phyloP scores from a whole-genome alignment of 139 green algal species.

The Micromonas commoda region DNA sequence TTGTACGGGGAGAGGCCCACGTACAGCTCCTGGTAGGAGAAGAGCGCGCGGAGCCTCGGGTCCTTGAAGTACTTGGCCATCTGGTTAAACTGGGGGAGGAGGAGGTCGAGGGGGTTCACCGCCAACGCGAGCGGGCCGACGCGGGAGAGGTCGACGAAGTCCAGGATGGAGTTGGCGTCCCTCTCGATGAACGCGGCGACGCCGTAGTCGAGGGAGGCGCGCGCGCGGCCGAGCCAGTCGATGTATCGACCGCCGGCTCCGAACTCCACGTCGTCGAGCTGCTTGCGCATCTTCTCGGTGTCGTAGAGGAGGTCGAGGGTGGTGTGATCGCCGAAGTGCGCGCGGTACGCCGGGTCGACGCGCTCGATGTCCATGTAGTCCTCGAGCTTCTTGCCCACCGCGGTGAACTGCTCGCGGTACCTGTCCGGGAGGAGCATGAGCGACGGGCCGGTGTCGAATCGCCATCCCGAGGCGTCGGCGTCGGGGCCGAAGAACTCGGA shows the following conservation, averaged over 20 bases:
- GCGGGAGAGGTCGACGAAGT: slow-evolving; percentile 14
- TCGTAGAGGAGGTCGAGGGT: slow-evolving; percentile 73
- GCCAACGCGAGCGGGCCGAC: slow-evolving; percentile 17
- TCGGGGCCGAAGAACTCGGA: slow-evolving; percentile 27
- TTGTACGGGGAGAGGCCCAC: slow-evolving; percentile 72
- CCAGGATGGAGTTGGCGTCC: slow-evolving; percentile 42
- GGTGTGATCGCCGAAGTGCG: slow-evolving; percentile 53
- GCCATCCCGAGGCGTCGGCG: slow-evolving; percentile 34
- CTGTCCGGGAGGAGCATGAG: slow-evolving; percentile 68
- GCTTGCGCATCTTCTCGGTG: slow-evolving; percentile 57
- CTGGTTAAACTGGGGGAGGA: slow-evolving; percentile 56
- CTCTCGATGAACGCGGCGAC: slow-evolving; percentile 63
- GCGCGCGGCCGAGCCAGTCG: slow-evolving; percentile 25
- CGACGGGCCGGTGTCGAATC: slow-evolving; percentile 70
- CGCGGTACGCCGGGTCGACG: slow-evolving; percentile 60
- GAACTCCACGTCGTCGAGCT: slow-evolving; percentile 65
- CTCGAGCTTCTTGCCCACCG: slow-evolving; percentile 49
- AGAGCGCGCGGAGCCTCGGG: slow-evolving; percentile 50
- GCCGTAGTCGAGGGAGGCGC: slow-evolving; percentile 18
- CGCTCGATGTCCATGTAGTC: slow-evolving; percentile 31
- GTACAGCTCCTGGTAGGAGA: slow-evolving; percentile 80
- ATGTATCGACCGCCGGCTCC: slow-evolving; percentile 49
- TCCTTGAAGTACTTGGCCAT: slow-evolving; percentile 60
- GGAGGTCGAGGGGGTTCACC: slow-evolving; percentile 56
- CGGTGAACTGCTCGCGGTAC: slow-evolving; percentile 57